Percentiles rank a stretch among this genome's conserved stretches.
phyloP scores from a whole-genome alignment of 805 yeast species.

The Cyberlindnera mycetangii region DNA sequence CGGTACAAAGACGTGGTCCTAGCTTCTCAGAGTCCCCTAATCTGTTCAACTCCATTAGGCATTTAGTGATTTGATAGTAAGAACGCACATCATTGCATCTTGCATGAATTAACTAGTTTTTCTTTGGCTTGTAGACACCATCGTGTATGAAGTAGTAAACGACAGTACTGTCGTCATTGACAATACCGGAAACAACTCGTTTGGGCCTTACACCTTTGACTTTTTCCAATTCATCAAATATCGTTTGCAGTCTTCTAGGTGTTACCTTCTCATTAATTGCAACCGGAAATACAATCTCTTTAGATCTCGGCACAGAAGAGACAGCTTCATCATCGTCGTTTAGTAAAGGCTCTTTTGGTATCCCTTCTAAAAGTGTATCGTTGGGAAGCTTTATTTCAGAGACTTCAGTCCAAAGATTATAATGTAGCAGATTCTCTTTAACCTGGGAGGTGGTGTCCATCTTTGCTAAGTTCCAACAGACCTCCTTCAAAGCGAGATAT shows the following conservation, averaged over 20 bases:
- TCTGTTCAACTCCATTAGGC: slow-evolving; percentile 19
- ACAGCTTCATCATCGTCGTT: slow-evolving; percentile 17
- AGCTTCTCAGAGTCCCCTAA: slow-evolving; percentile 26
- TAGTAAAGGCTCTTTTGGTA: slow-evolving; percentile 24
- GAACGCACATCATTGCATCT: not conserved
- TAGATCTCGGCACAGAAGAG: not conserved
- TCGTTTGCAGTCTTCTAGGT: slow-evolving; percentile 35
- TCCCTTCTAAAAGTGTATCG: slow-evolving; percentile 16
- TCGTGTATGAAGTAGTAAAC: slow-evolving; percentile 68
- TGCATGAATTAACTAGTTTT: slow-evolving; percentile 35
- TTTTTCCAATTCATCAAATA: slow-evolving; percentile 34
- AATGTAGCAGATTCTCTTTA: slow-evolving; percentile 20
- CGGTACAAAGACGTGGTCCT: slow-evolving; percentile 19
- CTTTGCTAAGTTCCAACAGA: not conserved
- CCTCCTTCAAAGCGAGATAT: too few species aligned
- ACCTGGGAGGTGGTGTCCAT: slow-evolving; percentile 12
- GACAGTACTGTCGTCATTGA: slow-evolving; percentile 64
- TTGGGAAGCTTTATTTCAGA: slow-evolving; percentile 11
- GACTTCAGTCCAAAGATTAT: slow-evolving; percentile 26
- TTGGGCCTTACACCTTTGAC: slow-evolving; percentile 32
- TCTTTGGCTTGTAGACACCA: slow-evolving; percentile 63
- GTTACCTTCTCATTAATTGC: slow-evolving; percentile 27
- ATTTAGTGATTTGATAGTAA: slow-evolving; percentile 5
- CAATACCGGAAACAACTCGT: slow-evolving; percentile 51
- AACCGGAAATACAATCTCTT: slow-evolving; percentile 10